Conservation (phyloP, 2,329 filamentous ascomycete species). For the Plenodomus lindquistii region DNA sequence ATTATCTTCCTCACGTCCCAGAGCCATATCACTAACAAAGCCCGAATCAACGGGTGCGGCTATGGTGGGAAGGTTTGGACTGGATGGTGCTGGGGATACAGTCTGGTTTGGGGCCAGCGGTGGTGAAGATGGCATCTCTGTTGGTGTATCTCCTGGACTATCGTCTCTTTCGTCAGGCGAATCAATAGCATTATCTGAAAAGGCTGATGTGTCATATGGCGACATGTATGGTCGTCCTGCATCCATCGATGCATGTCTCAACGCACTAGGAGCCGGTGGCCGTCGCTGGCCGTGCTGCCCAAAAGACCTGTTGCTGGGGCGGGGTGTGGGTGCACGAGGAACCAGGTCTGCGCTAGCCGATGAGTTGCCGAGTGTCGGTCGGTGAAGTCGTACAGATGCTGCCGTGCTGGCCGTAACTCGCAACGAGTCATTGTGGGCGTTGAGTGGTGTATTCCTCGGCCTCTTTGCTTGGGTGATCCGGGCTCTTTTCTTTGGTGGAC, state of each 20-base stretch:
- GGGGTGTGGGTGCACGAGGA: conserved; percentile 77
- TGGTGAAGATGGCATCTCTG: conserved; percentile 86
- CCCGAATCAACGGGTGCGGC: conserved; percentile 68
- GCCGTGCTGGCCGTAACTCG: conserved; percentile 90
- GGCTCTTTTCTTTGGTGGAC: conserved; percentile 73
- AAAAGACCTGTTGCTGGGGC: conserved; percentile 55
- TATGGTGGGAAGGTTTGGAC: conserved; percentile 68
- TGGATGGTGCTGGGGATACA: conserved; percentile 71
- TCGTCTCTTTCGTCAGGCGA: conserved; percentile 55
- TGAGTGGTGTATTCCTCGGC: conserved; percentile 73
- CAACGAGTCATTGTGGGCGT: conserved; percentile 74
- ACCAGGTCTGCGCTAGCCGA: conserved; percentile 67
- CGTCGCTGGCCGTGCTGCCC: conserved; percentile 35
- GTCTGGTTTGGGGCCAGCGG: conserved; percentile 68
- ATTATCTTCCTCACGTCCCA: conserved; percentile 68
- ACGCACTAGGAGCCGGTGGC: conserved; percentile 49
- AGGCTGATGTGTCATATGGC: conserved; percentile 36
- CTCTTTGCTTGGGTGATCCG: conserved; percentile 75
- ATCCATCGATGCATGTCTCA: conserved; percentile 66
- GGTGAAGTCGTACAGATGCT: conserved; percentile 81
- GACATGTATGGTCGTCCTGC: conserved; percentile 34
- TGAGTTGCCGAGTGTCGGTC: conserved; percentile 65
- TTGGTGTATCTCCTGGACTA: conserved; percentile 64
- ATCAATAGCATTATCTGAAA: conserved; percentile 50
- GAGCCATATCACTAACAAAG: conserved; percentile 79